These are phyloP conservation scores for Dichotomopilus funicola DNA, from an alignment of 2,329 filamentous ascomycete species.

Conservation along the genomic window DNA sequence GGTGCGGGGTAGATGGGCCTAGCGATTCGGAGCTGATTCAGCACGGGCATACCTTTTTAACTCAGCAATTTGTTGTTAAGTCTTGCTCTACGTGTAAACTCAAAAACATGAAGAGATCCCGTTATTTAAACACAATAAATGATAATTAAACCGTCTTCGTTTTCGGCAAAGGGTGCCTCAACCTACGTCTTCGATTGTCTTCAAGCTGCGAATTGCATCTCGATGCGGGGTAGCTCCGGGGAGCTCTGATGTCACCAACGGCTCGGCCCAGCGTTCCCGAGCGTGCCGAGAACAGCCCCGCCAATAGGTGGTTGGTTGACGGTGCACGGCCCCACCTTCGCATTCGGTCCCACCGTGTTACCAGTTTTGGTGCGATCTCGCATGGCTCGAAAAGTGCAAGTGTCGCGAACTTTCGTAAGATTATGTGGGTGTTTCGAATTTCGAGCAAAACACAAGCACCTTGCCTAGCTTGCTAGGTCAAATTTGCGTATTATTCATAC, in stretches of 20 bases:
- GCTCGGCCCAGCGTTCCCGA: not conserved
- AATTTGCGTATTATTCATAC: too few species aligned
- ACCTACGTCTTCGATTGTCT: not conserved
- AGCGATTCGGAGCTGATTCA: constrained; percentile 16
- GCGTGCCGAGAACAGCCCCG: not conserved
- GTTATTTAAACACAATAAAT: too few species aligned
- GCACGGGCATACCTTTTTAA: constrained; percentile 15
- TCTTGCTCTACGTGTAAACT: not conserved
- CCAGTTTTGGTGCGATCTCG: too few species aligned
- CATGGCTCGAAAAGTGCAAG: too few species aligned
- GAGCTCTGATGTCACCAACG: constrained; percentile 10
- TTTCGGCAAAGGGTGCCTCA: not conserved
- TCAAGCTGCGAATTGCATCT: not conserved
- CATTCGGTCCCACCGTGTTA: too few species aligned
- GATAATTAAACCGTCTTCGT: too few species aligned
- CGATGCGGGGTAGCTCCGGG: constrained; percentile 20
- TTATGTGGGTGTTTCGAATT: too few species aligned
- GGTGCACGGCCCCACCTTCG: too few species aligned
- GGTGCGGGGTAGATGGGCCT: constrained; percentile 10
- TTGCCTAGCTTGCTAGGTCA: too few species aligned
- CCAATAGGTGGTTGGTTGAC: not conserved
- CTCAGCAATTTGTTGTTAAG: not conserved
- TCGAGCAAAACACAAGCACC: too few species aligned
- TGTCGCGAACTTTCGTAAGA: too few species aligned
- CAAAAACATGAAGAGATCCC: not conserved